A percentile compares a stretch with the other conserved stretches of the same genome.
These are phyloP conservation scores for Leccinum subgranulosum DNA, from an alignment of 768 basidiomycete species.

Conservation along the genomic window DNA sequence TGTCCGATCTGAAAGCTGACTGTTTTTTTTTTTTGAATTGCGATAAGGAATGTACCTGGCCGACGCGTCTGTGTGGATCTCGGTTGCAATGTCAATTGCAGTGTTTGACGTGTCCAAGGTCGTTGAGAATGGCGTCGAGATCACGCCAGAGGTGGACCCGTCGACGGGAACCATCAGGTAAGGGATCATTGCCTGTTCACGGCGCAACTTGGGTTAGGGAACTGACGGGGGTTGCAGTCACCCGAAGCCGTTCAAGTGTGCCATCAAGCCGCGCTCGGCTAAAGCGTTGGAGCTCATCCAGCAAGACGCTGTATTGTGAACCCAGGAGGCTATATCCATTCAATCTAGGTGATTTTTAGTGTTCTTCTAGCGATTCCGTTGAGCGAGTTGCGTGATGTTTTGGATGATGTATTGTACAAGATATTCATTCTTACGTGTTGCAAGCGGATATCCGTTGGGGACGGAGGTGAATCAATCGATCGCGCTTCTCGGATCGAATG, in stretches of 20 bases:
- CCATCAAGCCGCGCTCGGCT: conserved; percentile 58
- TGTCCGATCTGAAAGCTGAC: conserved; percentile 25
- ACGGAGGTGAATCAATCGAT: background rate
- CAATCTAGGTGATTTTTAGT: background rate
- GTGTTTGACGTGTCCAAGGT: conserved; percentile 46
- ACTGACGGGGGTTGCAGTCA: conserved; percentile 36
- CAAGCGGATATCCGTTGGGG: conserved; percentile 3
- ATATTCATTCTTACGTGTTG: background rate
- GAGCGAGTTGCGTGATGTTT: background rate
- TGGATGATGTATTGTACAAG: background rate
- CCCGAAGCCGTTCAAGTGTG: conserved; percentile 60
- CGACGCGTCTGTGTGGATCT: conserved; percentile 47
- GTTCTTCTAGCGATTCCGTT: background rate
- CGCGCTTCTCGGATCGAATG: background rate
- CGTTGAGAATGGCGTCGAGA: conserved; percentile 42
- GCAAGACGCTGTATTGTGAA: conserved; percentile 35
- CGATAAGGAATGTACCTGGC: conserved; percentile 48
- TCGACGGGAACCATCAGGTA: conserved; percentile 67
- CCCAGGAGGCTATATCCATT: background rate
- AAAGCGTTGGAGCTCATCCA: conserved; percentile 54
- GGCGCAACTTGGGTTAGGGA: background rate
- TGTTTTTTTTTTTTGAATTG: background rate
- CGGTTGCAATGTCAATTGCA: conserved; percentile 43
- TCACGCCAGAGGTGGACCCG: conserved; percentile 54
- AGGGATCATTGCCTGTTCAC: background rate